These are phyloP conservation scores for Stephanodiscus minutulus DNA, from an alignment of 108 stramenopile genomes.

Conservation along the genomic window DNA sequence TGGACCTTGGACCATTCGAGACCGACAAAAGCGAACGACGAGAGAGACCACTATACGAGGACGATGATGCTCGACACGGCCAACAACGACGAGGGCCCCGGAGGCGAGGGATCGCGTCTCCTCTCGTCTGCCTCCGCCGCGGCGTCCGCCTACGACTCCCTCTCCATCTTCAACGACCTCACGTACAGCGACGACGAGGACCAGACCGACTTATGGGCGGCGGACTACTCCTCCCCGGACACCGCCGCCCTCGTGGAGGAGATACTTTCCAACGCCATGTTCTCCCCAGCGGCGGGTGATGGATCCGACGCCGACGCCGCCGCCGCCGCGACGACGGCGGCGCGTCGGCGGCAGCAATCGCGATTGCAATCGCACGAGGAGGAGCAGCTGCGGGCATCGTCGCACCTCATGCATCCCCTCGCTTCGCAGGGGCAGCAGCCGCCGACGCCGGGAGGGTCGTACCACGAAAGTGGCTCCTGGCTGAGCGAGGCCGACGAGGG, in stretches of 20 bases:
- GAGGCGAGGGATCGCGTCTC: background rate
- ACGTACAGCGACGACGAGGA: constrained; percentile 49
- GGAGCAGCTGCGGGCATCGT: no score
- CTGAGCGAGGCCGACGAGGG: constrained; percentile 34
- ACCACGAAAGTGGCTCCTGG: no score
- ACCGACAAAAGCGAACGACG: no score
- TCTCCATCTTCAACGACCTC: constrained; percentile 37
- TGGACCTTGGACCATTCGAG: no score
- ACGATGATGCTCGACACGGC: background rate
- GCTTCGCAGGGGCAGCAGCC: constrained; percentile 11
- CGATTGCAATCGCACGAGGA: no score
- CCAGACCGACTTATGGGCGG: constrained; percentile 9
- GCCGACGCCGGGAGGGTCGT: no score
- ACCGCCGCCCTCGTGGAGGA: constrained; percentile 13
- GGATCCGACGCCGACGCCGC: no score
- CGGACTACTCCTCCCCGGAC: constrained; percentile 1
- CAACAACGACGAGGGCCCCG: background rate
- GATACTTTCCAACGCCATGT: background rate
- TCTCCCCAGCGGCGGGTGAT: no score
- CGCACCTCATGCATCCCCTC: constrained; percentile 32
- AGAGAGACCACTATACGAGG: no score
- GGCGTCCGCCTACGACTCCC: constrained; percentile 2
- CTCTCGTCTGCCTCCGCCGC: background rate
- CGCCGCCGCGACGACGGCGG: no score
- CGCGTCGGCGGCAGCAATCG: no score